Evolutionary conservation across 345 rosid genomes (phyloP).

Genomic region (Moricandia moricandioides): DNA sequence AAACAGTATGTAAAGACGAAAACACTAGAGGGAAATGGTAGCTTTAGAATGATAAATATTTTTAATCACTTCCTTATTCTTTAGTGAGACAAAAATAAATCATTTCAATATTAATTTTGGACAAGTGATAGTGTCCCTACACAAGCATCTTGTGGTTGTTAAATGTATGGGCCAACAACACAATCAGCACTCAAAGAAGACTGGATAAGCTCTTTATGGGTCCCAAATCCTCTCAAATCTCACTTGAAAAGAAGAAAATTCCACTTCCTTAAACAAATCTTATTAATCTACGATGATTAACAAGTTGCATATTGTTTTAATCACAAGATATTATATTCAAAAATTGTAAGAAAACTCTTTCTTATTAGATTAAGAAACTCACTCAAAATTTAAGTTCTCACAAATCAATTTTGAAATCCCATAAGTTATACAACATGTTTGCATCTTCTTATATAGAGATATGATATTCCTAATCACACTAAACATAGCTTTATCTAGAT

Average conservation of each 20-base stretch:
- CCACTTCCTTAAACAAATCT: constrained; percentile 12
- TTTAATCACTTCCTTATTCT: background rate
- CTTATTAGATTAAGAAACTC: too few relatives aligned
- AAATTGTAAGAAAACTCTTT: too few relatives aligned
- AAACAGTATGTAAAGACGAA: constrained; percentile 3
- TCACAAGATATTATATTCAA: too few relatives aligned
- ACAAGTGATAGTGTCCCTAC: constrained; percentile 24
- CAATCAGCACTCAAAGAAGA: constrained; percentile 21
- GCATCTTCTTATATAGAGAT: too few relatives aligned
- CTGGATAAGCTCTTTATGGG: constrained; percentile 20
- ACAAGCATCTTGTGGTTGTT: constrained; percentile 5
- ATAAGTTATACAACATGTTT: too few relatives aligned
- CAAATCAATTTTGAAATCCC: too few relatives aligned
- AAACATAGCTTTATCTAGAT: too few relatives aligned
- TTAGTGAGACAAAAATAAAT: constrained; percentile 10
- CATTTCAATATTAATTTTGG: background rate
- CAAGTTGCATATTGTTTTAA: too few relatives aligned
- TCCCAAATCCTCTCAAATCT: constrained; percentile 25
- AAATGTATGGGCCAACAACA: constrained; percentile 12
- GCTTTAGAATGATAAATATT: constrained; percentile 2
- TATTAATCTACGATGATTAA: constrained; percentile 3
- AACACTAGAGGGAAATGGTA: constrained; percentile 9
- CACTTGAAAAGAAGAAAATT: background rate
- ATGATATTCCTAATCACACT: too few relatives aligned
- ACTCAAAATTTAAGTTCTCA: too few relatives aligned